A percentile compares a stretch with the other conserved stretches of the same genome.
These are phyloP conservation scores for Candida mesenterica DNA, from an alignment of 1,139 yeast species.

Conservation along the genomic window DNA sequence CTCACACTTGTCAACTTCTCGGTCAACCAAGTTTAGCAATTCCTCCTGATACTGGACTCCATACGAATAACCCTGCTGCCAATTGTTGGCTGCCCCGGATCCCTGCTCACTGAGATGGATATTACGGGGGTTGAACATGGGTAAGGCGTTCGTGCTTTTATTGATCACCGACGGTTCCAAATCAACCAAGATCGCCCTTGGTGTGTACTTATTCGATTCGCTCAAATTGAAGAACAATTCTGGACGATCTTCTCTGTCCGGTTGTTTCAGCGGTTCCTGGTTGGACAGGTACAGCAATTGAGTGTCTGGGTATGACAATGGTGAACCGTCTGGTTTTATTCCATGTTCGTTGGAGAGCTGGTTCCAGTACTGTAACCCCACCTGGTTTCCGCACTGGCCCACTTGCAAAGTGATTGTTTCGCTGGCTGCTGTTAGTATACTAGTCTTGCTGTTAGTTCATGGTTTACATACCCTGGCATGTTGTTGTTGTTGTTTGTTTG, in stretches of 20 bases:
- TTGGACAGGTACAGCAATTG: slow-evolving; percentile 11
- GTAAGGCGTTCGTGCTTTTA: slow-evolving; percentile 56
- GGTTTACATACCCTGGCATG: not conserved
- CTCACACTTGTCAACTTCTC: slow-evolving; percentile 91
- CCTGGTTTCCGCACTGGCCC: slow-evolving; percentile 97
- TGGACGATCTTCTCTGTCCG: slow-evolving; percentile 63
- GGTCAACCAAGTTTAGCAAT: slow-evolving; percentile 76
- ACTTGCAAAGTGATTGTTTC: slow-evolving; percentile 46
- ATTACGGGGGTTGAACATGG: slow-evolving; percentile 82
- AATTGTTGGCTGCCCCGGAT: slow-evolving; percentile 91
- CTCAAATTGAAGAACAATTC: slow-evolving; percentile 81
- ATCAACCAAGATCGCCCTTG: slow-evolving; percentile 82
- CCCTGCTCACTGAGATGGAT: slow-evolving; percentile 78
- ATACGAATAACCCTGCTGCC: slow-evolving; percentile 87
- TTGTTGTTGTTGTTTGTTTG: slow-evolving; percentile 2
- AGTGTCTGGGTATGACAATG: slow-evolving; percentile 14
- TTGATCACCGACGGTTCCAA: slow-evolving; percentile 87
- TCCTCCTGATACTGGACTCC: slow-evolving; percentile 72
- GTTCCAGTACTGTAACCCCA: slow-evolving; percentile 91
- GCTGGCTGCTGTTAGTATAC: slow-evolving; percentile 22
- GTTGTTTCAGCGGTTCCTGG: slow-evolving; percentile 2
- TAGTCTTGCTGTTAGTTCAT: no score
- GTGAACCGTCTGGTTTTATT: slow-evolving; percentile 69
- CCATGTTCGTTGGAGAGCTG: slow-evolving; percentile 90
- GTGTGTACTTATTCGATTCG: slow-evolving; percentile 74